Evolutionary conservation across 2,329 filamentous ascomycete species (phyloP).

Genomic region (Sclerotinia trifoliorum): DNA sequence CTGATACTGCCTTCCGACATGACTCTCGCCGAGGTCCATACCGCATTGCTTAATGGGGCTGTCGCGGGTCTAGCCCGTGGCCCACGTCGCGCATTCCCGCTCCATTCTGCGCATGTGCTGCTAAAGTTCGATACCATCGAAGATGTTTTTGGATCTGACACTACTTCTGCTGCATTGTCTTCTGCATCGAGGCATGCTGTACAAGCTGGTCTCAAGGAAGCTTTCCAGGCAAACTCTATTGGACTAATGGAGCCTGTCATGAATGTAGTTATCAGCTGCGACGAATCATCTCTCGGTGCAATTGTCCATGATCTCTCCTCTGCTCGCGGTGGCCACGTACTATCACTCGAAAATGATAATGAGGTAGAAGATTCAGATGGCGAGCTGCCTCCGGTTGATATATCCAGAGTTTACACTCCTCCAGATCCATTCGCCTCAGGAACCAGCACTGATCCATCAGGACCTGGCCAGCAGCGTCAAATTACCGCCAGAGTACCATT

Average conservation of each 20-base stretch:
- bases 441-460: slow-evolving; percentile 49
- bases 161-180: slow-evolving; percentile 64
- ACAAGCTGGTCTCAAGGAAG: slow-evolving; percentile 64
- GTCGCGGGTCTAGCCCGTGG: slow-evolving; percentile 82
- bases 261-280: slow-evolving; percentile 81
- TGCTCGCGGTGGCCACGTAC: slow-evolving; percentile 68
- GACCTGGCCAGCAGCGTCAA: slow-evolving; percentile 51
- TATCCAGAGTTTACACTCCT: slow-evolving; percentile 77
- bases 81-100: slow-evolving; percentile 73
- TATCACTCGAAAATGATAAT: slow-evolving; percentile 58
- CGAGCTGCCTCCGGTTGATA: slow-evolving; percentile 55
- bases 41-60: slow-evolving; percentile 71
- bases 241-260: slow-evolving; percentile 90
- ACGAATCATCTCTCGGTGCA: slow-evolving; percentile 74
- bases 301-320: slow-evolving; percentile 82
- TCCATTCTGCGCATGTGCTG: slow-evolving; percentile 72
- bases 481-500: slow-evolving; percentile 87
- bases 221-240: slow-evolving; percentile 54
- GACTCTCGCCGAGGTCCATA: slow-evolving; percentile 48
- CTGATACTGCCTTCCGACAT: slow-evolving; percentile 53
- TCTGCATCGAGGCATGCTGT: slow-evolving; percentile 68
- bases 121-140: slow-evolving; percentile 64
- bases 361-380: slow-evolving; percentile 26
- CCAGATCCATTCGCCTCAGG: slow-evolving; percentile 73
- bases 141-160: slow-evolving; percentile 66